These are phyloP conservation scores for Leonotis leonurus DNA, from an alignment of 257 asterid species.

Conservation along the genomic window DNA sequence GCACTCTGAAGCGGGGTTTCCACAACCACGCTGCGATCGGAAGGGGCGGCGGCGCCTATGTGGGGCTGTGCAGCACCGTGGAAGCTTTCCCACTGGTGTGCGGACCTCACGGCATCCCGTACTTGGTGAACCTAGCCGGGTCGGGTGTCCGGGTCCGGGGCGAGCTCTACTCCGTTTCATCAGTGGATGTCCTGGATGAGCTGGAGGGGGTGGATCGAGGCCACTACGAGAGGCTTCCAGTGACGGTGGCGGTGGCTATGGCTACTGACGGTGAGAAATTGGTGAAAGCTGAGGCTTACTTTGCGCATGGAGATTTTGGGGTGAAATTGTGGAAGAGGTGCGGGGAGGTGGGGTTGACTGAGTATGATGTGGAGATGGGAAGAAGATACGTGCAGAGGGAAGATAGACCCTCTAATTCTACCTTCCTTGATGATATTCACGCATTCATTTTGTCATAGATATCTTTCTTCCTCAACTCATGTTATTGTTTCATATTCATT, in stretches of 20 bases:
- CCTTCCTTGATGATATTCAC: constrained; percentile 32
- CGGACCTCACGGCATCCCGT: constrained; percentile 80
- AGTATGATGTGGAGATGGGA: constrained; percentile 43
- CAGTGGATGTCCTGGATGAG: constrained; percentile 37
- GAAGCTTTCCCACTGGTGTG: constrained; percentile 49
- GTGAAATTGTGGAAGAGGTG: constrained; percentile 63
- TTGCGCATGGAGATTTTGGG: constrained; percentile 53
- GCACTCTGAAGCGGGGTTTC: constrained; percentile 73
- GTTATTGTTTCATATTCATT: too few species aligned
- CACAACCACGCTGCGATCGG: constrained; percentile 39
- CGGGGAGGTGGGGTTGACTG: constrained; percentile 44
- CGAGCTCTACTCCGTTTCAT: constrained; percentile 55
- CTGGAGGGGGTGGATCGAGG: constrained; percentile 52
- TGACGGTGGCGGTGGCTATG: constrained; percentile 24
- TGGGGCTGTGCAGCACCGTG: constrained; percentile 43
- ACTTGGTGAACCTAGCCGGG: constrained; percentile 47
- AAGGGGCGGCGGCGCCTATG: constrained; percentile 33
- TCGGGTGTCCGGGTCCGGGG: constrained; percentile 45
- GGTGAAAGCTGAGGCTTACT: constrained; percentile 36
- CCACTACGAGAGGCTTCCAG: constrained; percentile 58
- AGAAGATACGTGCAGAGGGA: constrained; percentile 38
- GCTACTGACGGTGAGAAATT: constrained; percentile 11
- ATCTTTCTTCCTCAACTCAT: too few species aligned
- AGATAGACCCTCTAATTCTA: constrained; percentile 32
- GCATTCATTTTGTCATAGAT: constrained; percentile 30